Base-by-base conservation (phyloP, 2,329 filamentous ascomycete genomes). In the Fusarium veterinarium region DNA sequence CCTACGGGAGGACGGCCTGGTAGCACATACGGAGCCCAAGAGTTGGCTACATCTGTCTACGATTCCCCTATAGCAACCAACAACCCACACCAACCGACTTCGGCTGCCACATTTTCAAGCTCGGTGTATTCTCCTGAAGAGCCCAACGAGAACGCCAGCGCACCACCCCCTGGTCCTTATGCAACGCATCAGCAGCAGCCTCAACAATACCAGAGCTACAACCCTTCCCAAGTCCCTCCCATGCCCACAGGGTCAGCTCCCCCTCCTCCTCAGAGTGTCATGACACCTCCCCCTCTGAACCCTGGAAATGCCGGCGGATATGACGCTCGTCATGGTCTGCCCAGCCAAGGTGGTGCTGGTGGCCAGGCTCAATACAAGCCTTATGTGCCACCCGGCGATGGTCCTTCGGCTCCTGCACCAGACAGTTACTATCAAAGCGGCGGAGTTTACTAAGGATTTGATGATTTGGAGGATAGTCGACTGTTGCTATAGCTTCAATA, bases 11-110 rank as follows among this genome's bases (percentile, higher is more conserved):
- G 89, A 63, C 89, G 88, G 20, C 91, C 90, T 7, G 88, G 91
- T 77, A 92, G 90, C 80, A 92, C 89, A 16, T 92, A 92, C 75
- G 90, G 91, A 33, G 89, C 93, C 1, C 93, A 95, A 81, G 93
- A 95, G 82, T 85, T 95, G 51, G 91, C 92, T 31, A 94, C 93
- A 1, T 93, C 92, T 2, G 90, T 89, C 14, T 95, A 95, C 77
- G 92, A 95, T 80, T 93, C 92, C 7, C 93, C 92, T 45, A 87
- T 93, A 42, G 89, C 86, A 17, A 80, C 86, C 10, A 85, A 88
- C 78, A 86, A 85, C 77, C 83, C 84, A 45, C 66, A 69, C 23
- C 66, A 61, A 35, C 66, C 52, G 35, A 81, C 78, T 70, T 82
- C 83, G 48, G 79, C 81, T 20, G 81, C 82, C 28, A 82, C 84